Evolutionary conservation across 306 rosid species (phyloP), one percentile per base, ranked within the genome.

Genomic region (Urtica urens): DNA sequence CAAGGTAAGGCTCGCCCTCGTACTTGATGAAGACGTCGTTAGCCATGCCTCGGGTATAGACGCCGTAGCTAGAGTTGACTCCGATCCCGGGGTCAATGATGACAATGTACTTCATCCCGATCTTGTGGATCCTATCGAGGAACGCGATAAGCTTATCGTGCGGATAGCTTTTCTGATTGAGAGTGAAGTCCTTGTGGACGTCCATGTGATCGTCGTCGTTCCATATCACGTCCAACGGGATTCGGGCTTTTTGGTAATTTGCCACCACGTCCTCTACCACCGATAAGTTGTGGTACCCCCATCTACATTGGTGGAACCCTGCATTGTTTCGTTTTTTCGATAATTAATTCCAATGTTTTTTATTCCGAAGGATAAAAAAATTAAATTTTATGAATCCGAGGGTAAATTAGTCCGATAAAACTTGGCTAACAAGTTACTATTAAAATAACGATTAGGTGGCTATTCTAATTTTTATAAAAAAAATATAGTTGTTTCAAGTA

Each of bases 271-370:
- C 97, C 64, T 90, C 97, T 33, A 84, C 78, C 19, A 90, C 95
- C 15, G 97, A 90, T 46, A 90, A 65, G 63, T 90, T 90, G 66
- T 84, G 97, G 76, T 90, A 90, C 52, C 97, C 97, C 95, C 95
- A 85, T 79, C 94, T 81, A 72, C 95, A 90, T 59, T 90, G 97
- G 60, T 90, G 97, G 76, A 90, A 90, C 59, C 97, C 97, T 90
- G 62, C 20, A 60, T 24, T 25, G n/a, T n/a, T n/a, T n/a, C n/a
- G n/a, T n/a, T n/a, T n/a, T n/a, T n/a, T n/a, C n/a, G n/a, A n/a
- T n/a, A n/a, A n/a, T n/a, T n/a, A n/a, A n/a, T n/a, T n/a, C n/a
- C n/a, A n/a, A n/a, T n/a, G n/a, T n/a, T n/a, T n/a, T n/a, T n/a
- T n/a, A n/a, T n/a, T n/a, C n/a, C n/a, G n/a, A n/a, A n/a, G n/a